Evolutionary conservation across 352 stramenopile species (phyloP).

Genomic region (Globisporangium spiculum): DNA sequence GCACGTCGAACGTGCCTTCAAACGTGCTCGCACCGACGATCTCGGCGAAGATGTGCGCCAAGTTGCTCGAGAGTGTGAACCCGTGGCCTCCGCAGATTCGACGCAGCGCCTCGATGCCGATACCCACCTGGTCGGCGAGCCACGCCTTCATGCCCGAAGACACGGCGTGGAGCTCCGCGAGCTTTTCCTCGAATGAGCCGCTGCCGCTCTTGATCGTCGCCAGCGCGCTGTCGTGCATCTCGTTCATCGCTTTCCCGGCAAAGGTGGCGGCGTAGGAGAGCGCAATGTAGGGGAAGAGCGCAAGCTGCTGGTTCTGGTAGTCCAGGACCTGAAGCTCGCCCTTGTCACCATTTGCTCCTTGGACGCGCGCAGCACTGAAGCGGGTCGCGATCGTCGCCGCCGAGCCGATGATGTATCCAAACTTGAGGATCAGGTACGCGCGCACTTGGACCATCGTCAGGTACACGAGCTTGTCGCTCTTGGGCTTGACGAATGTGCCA

Average conservation of each 20-base stretch:
- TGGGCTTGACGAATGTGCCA: constrained; percentile 57
- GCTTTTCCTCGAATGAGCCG: neutral
- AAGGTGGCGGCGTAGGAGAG: constrained; percentile 46
- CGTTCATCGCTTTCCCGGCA: constrained; percentile 20
- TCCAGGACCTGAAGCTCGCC: constrained; percentile 35
- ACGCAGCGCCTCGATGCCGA: constrained; percentile 92
- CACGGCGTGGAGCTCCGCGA: constrained; percentile 12
- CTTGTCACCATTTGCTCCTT: constrained; percentile 18
- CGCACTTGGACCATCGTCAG: constrained; percentile 35
- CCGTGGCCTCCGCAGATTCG: constrained; percentile 95
- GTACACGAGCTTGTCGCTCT: constrained; percentile 61
- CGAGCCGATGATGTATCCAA: constrained; percentile 13
- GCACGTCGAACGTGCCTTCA: constrained; percentile 96
- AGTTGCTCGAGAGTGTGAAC: constrained; percentile 91
- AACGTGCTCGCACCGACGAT: constrained; percentile 87
- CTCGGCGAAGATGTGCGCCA: constrained; percentile 91
- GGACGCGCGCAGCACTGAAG: constrained; percentile 31
- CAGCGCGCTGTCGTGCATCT: constrained; percentile 85
- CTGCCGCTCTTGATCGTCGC: constrained; percentile 52
- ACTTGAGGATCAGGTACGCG: constrained; percentile 12
- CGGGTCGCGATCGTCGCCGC: constrained; percentile 28
- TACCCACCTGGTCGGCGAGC: neutral
- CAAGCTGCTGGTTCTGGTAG: constrained; percentile 40
- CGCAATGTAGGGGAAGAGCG: constrained; percentile 36
- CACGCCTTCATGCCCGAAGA: constrained; percentile 33